These are phyloP conservation scores for Areca catechu DNA, from an alignment of 176 grass and related monocot species.

Conservation along the genomic window DNA sequence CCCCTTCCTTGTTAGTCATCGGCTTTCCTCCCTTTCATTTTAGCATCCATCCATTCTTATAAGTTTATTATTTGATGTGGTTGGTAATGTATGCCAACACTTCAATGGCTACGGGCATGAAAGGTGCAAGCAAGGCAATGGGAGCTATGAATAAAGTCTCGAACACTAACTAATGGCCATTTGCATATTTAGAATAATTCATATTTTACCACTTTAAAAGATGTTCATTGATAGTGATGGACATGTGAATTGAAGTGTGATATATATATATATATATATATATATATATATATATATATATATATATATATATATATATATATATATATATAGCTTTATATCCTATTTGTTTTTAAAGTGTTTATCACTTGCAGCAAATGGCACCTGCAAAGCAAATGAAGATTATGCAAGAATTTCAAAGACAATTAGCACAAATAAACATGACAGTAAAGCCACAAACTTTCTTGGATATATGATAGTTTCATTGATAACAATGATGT, in stretches of 20 bases:
- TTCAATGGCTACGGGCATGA: slow-evolving; percentile 79
- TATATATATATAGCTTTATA: slow-evolving; percentile 1
- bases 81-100: slow-evolving; percentile 91
- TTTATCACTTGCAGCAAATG: slow-evolving; percentile 67
- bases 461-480: too few relatives aligned
- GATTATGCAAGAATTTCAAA: slow-evolving; percentile 94
- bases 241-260: neutral
- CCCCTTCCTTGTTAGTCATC: slow-evolving; percentile 4
- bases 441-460: slow-evolving; percentile 40
- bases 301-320: too few relatives aligned
- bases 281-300: too few relatives aligned
- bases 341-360: slow-evolving; percentile 10
- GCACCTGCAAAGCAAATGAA: slow-evolving; percentile 86
- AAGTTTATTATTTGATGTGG: slow-evolving; percentile 3
- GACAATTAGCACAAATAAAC: slow-evolving; percentile 84
- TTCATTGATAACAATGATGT: too few relatives aligned
- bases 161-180: neutral
- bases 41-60: slow-evolving; percentile 10
- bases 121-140: slow-evolving; percentile 86
- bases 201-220: too few relatives aligned
- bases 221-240: neutral
- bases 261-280: too few relatives aligned
- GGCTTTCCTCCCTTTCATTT: slow-evolving; percentile 16
- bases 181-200: too few relatives aligned
- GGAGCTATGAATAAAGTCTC: slow-evolving; percentile 88